These are phyloP conservation scores for Angomonas ambiguus DNA, from an alignment of 208 protist species.

Conservation along the genomic window DNA sequence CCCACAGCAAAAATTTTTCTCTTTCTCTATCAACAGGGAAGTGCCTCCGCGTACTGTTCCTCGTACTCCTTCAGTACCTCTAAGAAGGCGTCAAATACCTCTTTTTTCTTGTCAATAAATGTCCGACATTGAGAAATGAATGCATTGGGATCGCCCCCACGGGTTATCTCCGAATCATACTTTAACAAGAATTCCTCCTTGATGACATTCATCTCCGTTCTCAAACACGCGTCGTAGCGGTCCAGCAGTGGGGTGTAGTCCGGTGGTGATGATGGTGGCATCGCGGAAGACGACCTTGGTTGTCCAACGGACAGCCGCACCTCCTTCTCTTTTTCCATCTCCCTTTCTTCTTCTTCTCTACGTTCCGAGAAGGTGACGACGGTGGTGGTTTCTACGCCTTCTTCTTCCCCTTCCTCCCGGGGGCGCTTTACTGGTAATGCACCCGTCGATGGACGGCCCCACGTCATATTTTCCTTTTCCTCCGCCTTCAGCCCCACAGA, in stretches of 20 bases:
- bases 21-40: no score
- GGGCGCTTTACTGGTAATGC: background rate
- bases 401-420: background rate
- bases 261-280: slow-evolving; percentile 9
- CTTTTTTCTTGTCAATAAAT: slow-evolving; percentile 25
- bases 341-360: slow-evolving; percentile 14
- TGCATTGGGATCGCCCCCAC: slow-evolving; percentile 13
- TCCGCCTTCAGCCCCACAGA: background rate
- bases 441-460: background rate
- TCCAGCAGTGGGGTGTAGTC: slow-evolving; percentile 29
- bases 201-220: slow-evolving; percentile 49
- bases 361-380: background rate
- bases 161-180: slow-evolving; percentile 48
- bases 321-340: no score
- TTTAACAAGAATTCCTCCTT: slow-evolving; percentile 60
- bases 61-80: slow-evolving; percentile 27
- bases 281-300: background rate
- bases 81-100: slow-evolving; percentile 33
- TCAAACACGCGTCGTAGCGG: slow-evolving; percentile 37
- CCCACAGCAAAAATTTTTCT: no score
- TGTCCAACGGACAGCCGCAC: no score
- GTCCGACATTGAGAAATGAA: slow-evolving; percentile 31
- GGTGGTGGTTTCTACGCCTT: no score
- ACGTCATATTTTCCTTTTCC: background rate
- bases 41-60: slow-evolving; percentile 1